Base-by-base conservation (phyloP, 345 rosid genomes). In the Mercurialis annua region DNA sequence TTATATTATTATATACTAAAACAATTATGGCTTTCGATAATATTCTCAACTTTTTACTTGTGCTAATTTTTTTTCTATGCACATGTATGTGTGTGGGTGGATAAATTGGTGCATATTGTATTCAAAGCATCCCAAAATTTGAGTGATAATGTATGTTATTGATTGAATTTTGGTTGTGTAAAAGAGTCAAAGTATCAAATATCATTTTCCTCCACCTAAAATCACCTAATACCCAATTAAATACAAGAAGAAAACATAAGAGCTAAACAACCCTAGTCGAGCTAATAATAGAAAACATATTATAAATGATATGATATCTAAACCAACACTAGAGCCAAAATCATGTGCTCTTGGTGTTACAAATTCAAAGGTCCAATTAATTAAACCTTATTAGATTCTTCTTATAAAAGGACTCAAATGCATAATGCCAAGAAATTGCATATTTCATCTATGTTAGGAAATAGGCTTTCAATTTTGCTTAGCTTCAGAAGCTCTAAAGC, bases 151-250 rank as follows among this genome's bases (percentile, higher is more conserved):
- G 65, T 43, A 31, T 40, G 29, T 49, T 44, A 18, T 54, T 21
- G 2, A 44, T 40, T 57, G 65, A 65, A 58, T n/a, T 63, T 9
- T 23, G 18, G n/a, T n/a, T 40, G 12, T 11, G 34, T 12, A 54
- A 40, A 4, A 2, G 34, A 46, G 2, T 69, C 60, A 16, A 26
- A 48, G 62, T 57, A 50, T 27, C 17, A 29, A 42, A 5, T 33
- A 18, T 57, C 44, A 31, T 50, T 58, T 50, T 34, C 61, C 62
- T 10, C 8, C 68, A 71, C 74, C 81, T 76, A 52, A 79, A 79
- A 73, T 80, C 64, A 86, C 84, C 87, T 77, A 84, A 84, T 73
- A 67, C 81, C 75, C 66, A 50, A 52, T 83, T 77, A 51, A 81
- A 76, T 72, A 84, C 52, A 64, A 60, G 67, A 81, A 80, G 74